Percentiles rank a stretch among this genome's conserved stretches.
Conservation (phyloP, 257 asterid genomes). For the Forsythia suspensa region DNA sequence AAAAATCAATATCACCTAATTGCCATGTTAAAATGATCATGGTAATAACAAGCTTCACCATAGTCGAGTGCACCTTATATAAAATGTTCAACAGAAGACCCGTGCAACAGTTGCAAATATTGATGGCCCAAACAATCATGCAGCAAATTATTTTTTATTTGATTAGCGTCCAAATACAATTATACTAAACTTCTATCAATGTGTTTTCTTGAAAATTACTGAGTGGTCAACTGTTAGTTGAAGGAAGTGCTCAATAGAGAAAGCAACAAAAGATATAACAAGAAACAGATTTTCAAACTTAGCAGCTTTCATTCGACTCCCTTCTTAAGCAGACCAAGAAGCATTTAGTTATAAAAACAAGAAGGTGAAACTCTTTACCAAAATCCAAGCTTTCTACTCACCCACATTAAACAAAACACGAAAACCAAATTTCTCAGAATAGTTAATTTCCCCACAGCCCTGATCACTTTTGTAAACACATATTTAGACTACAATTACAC, state of each 20-base stretch:
- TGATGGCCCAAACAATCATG: background rate
- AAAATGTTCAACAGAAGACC: background rate
- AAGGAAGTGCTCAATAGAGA: background rate
- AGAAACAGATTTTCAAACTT: background rate
- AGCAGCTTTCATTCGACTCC: background rate
- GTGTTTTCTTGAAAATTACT: background rate
- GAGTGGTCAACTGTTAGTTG: background rate
- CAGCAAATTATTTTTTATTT: background rate
- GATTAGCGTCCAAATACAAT: background rate
- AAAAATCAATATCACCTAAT: background rate
- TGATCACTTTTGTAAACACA: slow-evolving; percentile 7
- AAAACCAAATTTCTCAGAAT: slow-evolving; percentile 11
- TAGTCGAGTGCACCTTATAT: background rate
- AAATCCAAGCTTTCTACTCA: slow-evolving; percentile 11
- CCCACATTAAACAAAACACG: slow-evolving; percentile 11
- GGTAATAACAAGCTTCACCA: background rate
- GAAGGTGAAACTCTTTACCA: background rate
- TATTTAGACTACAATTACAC: slow-evolving; percentile 8
- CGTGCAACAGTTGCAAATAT: background rate
- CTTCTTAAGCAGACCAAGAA: slow-evolving; percentile 13
- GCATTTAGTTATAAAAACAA: background rate
- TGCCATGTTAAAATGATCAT: background rate
- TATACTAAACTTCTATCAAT: slow-evolving; percentile 4
- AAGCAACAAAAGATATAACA: background rate
- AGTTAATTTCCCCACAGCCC: background rate